These are phyloP conservation scores for Podospora conica DNA, from an alignment of 495 filamentous ascomycete genomes.

Conservation along the genomic window DNA sequence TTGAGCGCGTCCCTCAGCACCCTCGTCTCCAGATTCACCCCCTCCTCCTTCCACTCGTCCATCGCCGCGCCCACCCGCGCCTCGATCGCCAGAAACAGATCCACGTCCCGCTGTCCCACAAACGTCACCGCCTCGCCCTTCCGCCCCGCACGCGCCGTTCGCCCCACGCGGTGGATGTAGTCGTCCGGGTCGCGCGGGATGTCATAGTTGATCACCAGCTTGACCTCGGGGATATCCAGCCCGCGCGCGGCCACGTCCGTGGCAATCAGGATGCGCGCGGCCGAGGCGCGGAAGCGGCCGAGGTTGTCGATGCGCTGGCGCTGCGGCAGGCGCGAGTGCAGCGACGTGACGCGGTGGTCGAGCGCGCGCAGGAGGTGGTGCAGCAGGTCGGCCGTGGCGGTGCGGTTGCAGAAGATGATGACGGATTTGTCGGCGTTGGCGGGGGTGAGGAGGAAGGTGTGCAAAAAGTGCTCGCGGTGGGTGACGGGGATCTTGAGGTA, in stretches of 20 bases:
- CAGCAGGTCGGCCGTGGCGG: conserved; percentile 77
- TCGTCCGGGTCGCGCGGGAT: conserved; percentile 93
- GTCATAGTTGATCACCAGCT: conserved; percentile 89
- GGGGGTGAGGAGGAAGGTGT: conserved; percentile 78
- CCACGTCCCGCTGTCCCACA: conserved; percentile 86
- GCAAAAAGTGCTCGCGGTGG: conserved; percentile 88
- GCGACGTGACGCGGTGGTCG: conserved; percentile 79
- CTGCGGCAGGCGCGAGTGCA: conserved; percentile 83
- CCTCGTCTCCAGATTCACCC: conserved; percentile 81
- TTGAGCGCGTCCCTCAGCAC: conserved; percentile 80
- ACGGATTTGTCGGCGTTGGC: conserved; percentile 63
- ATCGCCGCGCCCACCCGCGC: conserved; percentile 71
- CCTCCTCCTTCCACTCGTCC: conserved; percentile 77
- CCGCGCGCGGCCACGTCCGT: conserved; percentile 95
- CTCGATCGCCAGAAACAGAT: conserved; percentile 83
- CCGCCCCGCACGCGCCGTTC: conserved; percentile 86
- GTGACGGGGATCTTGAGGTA: conserved; percentile 83
- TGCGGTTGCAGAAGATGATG: conserved; percentile 95
- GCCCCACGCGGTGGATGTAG: conserved; percentile 93
- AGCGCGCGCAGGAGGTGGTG: conserved; percentile 79
- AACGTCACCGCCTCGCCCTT: conserved; percentile 78
- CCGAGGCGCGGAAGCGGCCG: conserved; percentile 83
- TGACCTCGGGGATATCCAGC: conserved; percentile 91
- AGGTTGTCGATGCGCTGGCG: conserved; percentile 78
- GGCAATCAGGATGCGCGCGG: conserved; percentile 83